These are phyloP conservation scores for Helianthus annuus DNA, from an alignment of 129 eudicot genomes.

Conservation along the genomic window HanXRQr2.0-SUNRISE NC_035434.2:152136681-152137180, in stretches of 20 bases:
- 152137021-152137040: slow-evolving; percentile 43
- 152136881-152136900: background rate
- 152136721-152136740: slow-evolving; percentile 1
- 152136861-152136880: background rate
- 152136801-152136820: background rate
- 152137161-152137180: background rate
- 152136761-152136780: background rate
- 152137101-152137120: slow-evolving; percentile 6
- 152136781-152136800: slow-evolving; percentile 15
- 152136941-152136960: background rate
- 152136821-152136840: background rate
- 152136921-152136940: background rate
- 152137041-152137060: slow-evolving; percentile 65
- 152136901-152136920: background rate
- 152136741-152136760: slow-evolving; percentile 1
- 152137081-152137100: slow-evolving; percentile 16
- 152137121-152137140: slow-evolving; percentile 17
- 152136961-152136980: slow-evolving; percentile 39
- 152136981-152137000: slow-evolving; percentile 83
- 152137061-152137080: slow-evolving; percentile 33
- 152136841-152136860: background rate
- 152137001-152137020: slow-evolving; percentile 73
- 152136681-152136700: background rate
- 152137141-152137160: slow-evolving; percentile 1
- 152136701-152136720: background rate